phyloP scores from a whole-genome alignment of 192 early-diverging fungal species.

The Neocallimastix lanati region DNA sequence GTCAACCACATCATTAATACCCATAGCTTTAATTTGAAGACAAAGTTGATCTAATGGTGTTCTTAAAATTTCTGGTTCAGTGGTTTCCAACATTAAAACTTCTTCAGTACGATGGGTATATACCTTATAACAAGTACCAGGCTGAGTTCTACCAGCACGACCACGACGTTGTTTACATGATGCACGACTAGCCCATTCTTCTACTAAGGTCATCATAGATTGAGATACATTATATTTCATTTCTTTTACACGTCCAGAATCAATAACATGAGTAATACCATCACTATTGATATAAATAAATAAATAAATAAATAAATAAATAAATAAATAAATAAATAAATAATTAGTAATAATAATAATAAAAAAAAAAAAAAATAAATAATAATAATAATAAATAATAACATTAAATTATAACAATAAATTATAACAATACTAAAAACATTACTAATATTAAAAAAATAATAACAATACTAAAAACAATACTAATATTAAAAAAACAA shows the following conservation, averaged over 20 bases:
- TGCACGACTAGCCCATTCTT: conserved; percentile 48
- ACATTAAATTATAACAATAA: too few species aligned
- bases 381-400: too few species aligned
- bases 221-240: conserved; percentile 24
- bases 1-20: conserved; percentile 11
- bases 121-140: conserved; percentile 59
- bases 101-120: conserved; percentile 21
- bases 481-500: too few species aligned
- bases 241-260: conserved; percentile 56
- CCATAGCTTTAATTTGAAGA: conserved; percentile 46
- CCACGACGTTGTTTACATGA: conserved; percentile 55
- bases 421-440: too few species aligned
- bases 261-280: conserved; percentile 52
- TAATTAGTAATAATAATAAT: too few species aligned
- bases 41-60: conserved; percentile 74
- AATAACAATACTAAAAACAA: too few species aligned
- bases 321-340: too few species aligned
- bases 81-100: conserved; percentile 29
- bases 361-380: too few species aligned
- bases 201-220: conserved; percentile 7
- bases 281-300: too few species aligned
- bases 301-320: too few species aligned
- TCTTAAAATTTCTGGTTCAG: conserved; percentile 58
- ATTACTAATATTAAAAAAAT: too few species aligned
- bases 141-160: conserved; percentile 61